These are phyloP conservation scores for Gloeostereum incarnatum DNA, from an alignment of 768 basidiomycete species.

Conservation along the genomic window DNA sequence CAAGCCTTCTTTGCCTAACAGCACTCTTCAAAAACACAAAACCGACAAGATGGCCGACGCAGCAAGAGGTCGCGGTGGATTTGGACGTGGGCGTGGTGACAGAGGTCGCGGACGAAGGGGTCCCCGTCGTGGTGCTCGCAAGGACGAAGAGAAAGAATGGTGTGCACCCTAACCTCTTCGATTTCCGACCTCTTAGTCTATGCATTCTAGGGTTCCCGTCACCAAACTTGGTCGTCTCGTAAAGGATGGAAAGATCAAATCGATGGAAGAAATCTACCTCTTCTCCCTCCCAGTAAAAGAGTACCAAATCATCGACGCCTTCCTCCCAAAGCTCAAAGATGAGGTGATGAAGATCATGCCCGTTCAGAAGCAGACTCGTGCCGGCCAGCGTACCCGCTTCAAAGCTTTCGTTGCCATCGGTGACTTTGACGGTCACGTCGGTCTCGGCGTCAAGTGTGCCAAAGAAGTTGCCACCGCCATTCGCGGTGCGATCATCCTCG, in stretches of 20 bases:
- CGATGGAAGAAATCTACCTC: conserved; percentile 99
- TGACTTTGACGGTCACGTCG: conserved; percentile 97
- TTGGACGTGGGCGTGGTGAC: conserved; percentile 88
- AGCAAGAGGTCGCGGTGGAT: conserved; percentile 60
- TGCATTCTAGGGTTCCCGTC: conserved; percentile 72
- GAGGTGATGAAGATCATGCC: conserved; percentile 99
- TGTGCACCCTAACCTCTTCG: conserved; percentile 28
- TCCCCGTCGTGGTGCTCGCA: conserved; percentile 92
- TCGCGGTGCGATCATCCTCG: conserved; percentile 97
- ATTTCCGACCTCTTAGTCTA: conserved; percentile 1
- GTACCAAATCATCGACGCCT: conserved; percentile 98
- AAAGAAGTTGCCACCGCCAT: conserved; percentile 99
- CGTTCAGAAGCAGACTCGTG: conserved; percentile 99
- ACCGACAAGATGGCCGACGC: conserved; percentile 67
- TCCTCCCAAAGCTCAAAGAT: conserved; percentile 98
- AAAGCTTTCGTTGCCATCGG: conserved; percentile 99
- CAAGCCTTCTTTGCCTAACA: conserved; percentile 13
- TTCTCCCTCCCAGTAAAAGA: conserved; percentile 99
- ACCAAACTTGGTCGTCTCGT: conserved; percentile 99
- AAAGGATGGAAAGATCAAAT: conserved; percentile 99
- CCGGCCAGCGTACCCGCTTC: conserved; percentile 99
- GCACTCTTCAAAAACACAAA: conserved; percentile 14
- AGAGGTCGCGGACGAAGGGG: conserved; percentile 84
- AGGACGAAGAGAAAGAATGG: conserved; percentile 99
- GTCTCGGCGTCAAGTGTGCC: conserved; percentile 98